phyloP scores from a whole-genome alignment of 225 moss, liverwort and hornwort species.

The Sphagnum contortum region DNA sequence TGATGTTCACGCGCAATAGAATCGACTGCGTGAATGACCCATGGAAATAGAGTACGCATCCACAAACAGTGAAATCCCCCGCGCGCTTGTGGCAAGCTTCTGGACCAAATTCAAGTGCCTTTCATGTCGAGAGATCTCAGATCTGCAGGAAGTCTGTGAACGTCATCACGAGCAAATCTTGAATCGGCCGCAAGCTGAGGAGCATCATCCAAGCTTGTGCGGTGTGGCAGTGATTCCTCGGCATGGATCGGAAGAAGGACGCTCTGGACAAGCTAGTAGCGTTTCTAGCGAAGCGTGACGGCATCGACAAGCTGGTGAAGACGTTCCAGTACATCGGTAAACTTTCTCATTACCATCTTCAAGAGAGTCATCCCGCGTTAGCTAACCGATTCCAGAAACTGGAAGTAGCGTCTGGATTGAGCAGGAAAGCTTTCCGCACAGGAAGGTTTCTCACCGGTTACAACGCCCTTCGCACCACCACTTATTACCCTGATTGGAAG shows the following conservation, averaged over 20 bases:
- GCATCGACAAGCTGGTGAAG: slow-evolving; percentile 45
- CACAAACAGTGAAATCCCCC: too few relatives aligned
- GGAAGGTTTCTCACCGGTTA: slow-evolving; percentile 43
- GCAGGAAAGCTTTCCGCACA: slow-evolving; percentile 44
- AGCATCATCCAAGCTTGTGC: too few relatives aligned
- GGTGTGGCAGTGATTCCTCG: too few relatives aligned
- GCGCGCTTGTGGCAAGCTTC: too few relatives aligned
- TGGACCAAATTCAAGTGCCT: too few relatives aligned
- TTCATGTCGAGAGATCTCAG: too few relatives aligned
- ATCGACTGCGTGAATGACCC: too few relatives aligned
- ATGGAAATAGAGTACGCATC: too few relatives aligned
- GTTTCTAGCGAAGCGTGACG: slow-evolving; percentile 47
- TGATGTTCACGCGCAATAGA: too few relatives aligned
- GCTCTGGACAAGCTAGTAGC: slow-evolving; percentile 32
- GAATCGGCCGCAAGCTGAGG: too few relatives aligned
- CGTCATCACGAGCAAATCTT: too few relatives aligned
- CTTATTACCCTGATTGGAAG: slow-evolving; percentile 18
- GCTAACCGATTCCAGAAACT: slow-evolving; percentile 28
- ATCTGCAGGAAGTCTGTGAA: too few relatives aligned
- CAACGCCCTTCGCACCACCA: slow-evolving; percentile 28
- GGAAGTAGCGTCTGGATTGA: slow-evolving; percentile 36
- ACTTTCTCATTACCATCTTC: slow-evolving; percentile 17
- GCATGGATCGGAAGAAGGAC: slow-evolving; percentile 30
- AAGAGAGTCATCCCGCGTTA: slow-evolving; percentile 9
- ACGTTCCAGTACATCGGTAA: slow-evolving; percentile 39